Evolutionary conservation across 257 asterid genomes (phyloP), one percentile per base, ranked within the genome.

Genomic region (Eucommia ulmoides): DNA sequence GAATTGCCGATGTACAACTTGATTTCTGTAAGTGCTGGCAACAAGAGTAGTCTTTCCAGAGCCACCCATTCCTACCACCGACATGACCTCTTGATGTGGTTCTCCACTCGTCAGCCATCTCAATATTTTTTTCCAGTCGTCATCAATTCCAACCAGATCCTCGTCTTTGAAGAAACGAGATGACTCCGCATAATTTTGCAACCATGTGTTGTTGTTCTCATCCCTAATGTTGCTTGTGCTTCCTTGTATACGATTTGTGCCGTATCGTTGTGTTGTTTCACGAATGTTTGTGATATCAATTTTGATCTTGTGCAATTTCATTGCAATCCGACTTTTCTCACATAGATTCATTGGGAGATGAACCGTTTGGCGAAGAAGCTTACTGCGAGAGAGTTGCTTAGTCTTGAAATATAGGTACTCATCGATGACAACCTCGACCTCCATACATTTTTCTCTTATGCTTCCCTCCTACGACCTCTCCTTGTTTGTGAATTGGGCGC

Each of bases 31-130:
- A 2, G 46, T 61, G 53, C 24, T 65, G 9, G 62, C 50, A 20
- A 49, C 66, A 6, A 65, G 52, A 41, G 71, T 65, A 17, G 68
- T 55, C 63, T 63, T 63, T 3, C 68, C 63, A 2, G 44, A 51
- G 45, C 68, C 63, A 42, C 63, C 68, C 63, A 63, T 50, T 16
- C 62, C 68, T 4, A n/a, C 42, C 0, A 56, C 19, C 8, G 63
- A 45, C 44, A 56, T 25, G 16, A 50, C 49, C 12, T 29, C 20
- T 20, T 24, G 41, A 4, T 35, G 29, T 2, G 20, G 19, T 24
- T 62, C 60, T 23, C 55, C 24, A 45, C 24, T 53, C 24, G 33
- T 41, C 56, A 56, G 51, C 19, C 45, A 29, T 12, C 45, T 20
- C n/a, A 49, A 41, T 58, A 55, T 24, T 23, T 18, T 17, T 12